Base-by-base conservation (phyloP, 805 yeast species). In the Candida incommunis region DNA sequence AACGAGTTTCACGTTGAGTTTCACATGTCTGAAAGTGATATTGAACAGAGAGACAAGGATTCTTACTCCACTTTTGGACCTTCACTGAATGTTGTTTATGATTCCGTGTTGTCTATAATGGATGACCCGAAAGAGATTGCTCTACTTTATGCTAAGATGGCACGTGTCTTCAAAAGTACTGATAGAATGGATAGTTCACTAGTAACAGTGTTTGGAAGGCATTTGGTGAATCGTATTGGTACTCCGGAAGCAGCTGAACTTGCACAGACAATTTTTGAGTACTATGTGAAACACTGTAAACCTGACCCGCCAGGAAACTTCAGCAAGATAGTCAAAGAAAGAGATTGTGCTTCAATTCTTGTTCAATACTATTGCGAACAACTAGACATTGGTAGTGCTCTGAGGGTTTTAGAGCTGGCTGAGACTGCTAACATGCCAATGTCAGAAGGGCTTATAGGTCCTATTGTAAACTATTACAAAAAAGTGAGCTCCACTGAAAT, bases 131-230 rank as follows among this genome's bases (percentile, higher is more conserved):
- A 40, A 3, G 40, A 20, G 13, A 35, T 49, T 16, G 22, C 22
- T 23, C 16, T 16, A 4, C 42, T 49, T 18, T 49, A 45, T 31
- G 16, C 24, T 20, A 16, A 41, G 24, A 34, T 43, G 24, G 25
- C 42, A n/a, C 41, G 22, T 9, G 40, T 29, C 13, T 26, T 26
- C 37, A 31, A 31, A 31, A 25, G 27, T 7, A 18, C 9, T 16
- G 13, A 25, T 7, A 7, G 37, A 7, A 31, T 31, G 37, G 37
- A 31, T 31, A n/a, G 41, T 31, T 40, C 46, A 3, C 20, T 46
- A 3, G 23, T 49, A n/a, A 51, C 48, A 26, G 20, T 23, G 21
- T 48, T 51, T 44, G 51, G 49, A 11, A 34, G 21, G 18, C 46
- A 50, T 20, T 43, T 51, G 5, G 37, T 31, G 7, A 45, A 46